These are phyloP conservation scores for Sporothrix dimorphospora DNA, from an alignment of 2,329 filamentous ascomycete species.

Conservation along the genomic window DNA sequence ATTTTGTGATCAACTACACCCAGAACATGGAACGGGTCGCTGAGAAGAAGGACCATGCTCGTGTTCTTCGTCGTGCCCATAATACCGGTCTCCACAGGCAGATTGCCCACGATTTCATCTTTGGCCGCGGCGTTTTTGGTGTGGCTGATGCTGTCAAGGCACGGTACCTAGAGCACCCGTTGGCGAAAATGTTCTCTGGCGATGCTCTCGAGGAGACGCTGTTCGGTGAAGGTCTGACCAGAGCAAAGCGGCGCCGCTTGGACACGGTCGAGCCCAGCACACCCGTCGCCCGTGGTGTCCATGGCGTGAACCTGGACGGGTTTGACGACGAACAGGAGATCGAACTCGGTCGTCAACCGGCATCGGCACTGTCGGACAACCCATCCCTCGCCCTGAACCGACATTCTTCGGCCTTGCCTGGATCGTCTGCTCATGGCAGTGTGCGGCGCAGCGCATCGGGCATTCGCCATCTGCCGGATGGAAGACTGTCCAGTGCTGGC, in stretches of 20 bases:
- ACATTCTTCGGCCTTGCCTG: conserved; percentile 48
- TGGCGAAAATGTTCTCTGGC: conserved; percentile 31
- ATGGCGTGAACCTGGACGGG: neutral
- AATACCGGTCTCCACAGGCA: conserved; percentile 16
- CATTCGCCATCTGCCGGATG: conserved; percentile 46
- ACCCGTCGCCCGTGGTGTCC: conserved; percentile 18
- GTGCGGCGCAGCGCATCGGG: conserved; percentile 25
- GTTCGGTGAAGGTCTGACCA: conserved; percentile 32
- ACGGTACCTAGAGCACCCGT: conserved; percentile 25
- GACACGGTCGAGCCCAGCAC: conserved; percentile 28
- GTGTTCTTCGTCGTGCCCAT: conserved; percentile 25
- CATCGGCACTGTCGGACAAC: conserved; percentile 67
- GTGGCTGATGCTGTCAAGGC: conserved; percentile 26
- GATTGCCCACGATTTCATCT: conserved; percentile 29
- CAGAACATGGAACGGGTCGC: conserved; percentile 32
- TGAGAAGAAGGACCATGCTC: conserved; percentile 26
- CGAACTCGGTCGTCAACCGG: conserved; percentile 72
- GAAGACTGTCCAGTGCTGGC: conserved; percentile 36
- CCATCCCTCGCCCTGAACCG: conserved; percentile 55
- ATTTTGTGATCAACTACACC: conserved; percentile 31
- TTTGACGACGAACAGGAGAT: conserved; percentile 38
- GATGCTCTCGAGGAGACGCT: conserved; percentile 28
- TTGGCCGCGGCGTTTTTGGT: conserved; percentile 35
- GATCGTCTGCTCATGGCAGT: conserved; percentile 50
- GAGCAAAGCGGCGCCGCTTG: conserved; percentile 27